Percentiles rank a stretch among this genome's conserved stretches.
phyloP scores from a whole-genome alignment of 306 rosid species.

The Malus fusca region DNA sequence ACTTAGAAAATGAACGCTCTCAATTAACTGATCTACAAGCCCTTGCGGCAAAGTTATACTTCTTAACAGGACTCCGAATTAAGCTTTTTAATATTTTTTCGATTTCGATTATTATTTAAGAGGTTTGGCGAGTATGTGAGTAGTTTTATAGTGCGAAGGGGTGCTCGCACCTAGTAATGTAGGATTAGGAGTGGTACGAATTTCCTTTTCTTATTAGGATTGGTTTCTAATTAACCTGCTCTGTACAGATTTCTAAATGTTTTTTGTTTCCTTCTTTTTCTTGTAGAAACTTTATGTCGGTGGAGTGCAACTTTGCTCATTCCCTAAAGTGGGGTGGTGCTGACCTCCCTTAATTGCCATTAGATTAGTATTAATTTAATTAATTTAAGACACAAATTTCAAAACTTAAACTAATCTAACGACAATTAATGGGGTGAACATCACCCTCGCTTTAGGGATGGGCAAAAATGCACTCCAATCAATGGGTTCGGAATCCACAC shows the following conservation, averaged over 20 bases:
- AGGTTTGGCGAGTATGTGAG: neutral
- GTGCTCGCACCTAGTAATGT: neutral
- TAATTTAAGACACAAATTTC: too few relatives aligned
- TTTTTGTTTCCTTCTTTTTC: neutral
- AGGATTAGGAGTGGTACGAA: neutral
- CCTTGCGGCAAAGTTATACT: neutral
- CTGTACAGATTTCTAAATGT: neutral
- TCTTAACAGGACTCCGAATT: neutral
- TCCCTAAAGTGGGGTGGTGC: too few relatives aligned
- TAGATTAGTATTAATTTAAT: too few relatives aligned
- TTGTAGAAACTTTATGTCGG: neutral
- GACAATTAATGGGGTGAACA: rapidly evolving
- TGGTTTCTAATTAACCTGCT: too few relatives aligned
- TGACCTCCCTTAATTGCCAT: too few relatives aligned
- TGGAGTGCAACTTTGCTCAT: too few relatives aligned
- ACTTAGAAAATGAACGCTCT: neutral
- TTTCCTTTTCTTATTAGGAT: neutral
- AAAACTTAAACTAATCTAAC: too few relatives aligned
- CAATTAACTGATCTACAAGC: neutral
- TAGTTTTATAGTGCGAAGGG: neutral
- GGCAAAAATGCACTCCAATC: too few relatives aligned
- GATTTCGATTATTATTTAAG: neutral
- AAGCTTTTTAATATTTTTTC: neutral
- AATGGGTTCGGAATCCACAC: too few relatives aligned
- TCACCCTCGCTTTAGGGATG: too few relatives aligned